phyloP scores from a whole-genome alignment of 1,284 basidiomycete genomes.

The Takashimella tepidaria region DNA sequence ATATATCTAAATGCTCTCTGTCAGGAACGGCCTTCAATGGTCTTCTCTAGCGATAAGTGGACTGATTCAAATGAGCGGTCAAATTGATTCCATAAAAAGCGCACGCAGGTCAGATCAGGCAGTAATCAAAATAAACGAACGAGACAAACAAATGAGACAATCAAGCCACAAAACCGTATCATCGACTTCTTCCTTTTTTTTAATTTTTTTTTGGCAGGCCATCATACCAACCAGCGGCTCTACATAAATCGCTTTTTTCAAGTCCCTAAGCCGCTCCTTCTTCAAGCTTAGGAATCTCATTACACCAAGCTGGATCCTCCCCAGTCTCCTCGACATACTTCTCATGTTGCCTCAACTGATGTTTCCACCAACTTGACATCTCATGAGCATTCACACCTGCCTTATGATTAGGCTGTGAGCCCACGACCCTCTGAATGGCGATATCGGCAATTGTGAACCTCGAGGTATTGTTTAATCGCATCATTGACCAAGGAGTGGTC shows the following conservation, averaged over 20 bases:
- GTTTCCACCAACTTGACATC: constrained; percentile 43
- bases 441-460: constrained; percentile 49
- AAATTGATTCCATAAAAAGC: too few relatives aligned
- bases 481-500: constrained; percentile 52
- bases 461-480: constrained; percentile 48
- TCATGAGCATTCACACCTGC: constrained; percentile 44
- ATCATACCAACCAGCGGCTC: neutral
- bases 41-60: too few relatives aligned
- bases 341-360: constrained; percentile 42
- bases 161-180: neutral
- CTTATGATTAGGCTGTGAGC: constrained; percentile 31
- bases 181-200: neutral
- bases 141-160: too few relatives aligned
- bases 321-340: constrained; percentile 47
- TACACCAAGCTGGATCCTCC: constrained; percentile 43
- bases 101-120: too few relatives aligned
- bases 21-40: too few relatives aligned
- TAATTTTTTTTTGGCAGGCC: neutral
- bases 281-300: constrained; percentile 31
- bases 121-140: too few relatives aligned
- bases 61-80: too few relatives aligned
- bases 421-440: constrained; percentile 45
- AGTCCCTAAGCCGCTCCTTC: neutral
- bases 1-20: too few relatives aligned
- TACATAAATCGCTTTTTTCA: too few relatives aligned